Evolutionary conservation across 768 basidiomycete genomes (phyloP), one percentile per base, ranked within the genome.

Genomic region (Trametes villosa): DNA sequence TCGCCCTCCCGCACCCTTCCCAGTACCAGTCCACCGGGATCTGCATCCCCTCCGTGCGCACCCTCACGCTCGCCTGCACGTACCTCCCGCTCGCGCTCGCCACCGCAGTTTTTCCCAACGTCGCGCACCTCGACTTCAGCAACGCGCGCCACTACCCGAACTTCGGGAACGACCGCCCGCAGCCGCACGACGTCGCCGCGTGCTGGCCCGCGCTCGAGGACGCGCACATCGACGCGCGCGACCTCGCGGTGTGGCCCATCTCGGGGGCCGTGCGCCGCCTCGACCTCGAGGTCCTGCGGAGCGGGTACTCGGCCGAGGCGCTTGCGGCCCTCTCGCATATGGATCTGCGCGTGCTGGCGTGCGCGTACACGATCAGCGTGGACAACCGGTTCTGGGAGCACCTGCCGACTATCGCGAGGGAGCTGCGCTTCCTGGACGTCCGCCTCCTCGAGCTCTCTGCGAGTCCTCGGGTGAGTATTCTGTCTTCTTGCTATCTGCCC

Each of bases 341-440:
- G n/a, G 12, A 27, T 9, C 61, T 55, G n/a, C 44, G 45, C 17
- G 51, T 62, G 1, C 50, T 62, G 29, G 45, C 50, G 40, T 57
- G 55, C 30, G 56, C 51, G 29, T 62, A 57, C 45, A 47, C 45
- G 24, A 53, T 57, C 9, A 55, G 53, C 42, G 31, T 40, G 4
- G 42, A 47, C 29, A 53, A 57, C 40, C 20, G 41, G 26, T 57
- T 62, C 50, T 62, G 61, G 55, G 29, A 11, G 36, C 49, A 36
- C 6, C 55, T 62, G 9, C 55, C 51, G 2, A 27, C 18, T 1
- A 48, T 62, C 15, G 61, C 50, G 34, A 29, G 11, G 3, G 45
- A 52, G 33, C 56, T 62, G 27, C 56, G 56, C 22, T 57, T 62
- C 45, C 44, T 62, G 9, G 61, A 62, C 6, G 50, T 47, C 12